phyloP scores from a whole-genome alignment of 768 basidiomycete species.

The Boletus sp. region DNA sequence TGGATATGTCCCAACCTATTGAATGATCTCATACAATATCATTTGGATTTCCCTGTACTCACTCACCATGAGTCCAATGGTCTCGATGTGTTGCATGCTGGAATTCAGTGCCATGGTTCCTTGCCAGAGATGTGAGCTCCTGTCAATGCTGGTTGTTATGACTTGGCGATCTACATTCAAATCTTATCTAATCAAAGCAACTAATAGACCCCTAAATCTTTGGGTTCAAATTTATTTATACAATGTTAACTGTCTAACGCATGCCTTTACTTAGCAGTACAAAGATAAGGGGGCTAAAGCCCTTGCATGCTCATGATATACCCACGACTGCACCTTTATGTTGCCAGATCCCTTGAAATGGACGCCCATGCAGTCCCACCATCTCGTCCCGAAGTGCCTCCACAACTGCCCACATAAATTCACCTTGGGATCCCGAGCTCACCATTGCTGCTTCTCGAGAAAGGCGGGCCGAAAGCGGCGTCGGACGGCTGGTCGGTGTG shows the following conservation, averaged over 20 bases:
- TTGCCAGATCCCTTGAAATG: conserved; percentile 9
- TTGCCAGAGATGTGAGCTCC: background rate
- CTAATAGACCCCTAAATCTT: too few relatives aligned
- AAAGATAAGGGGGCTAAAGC: too few relatives aligned
- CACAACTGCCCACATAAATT: conserved; percentile 26
- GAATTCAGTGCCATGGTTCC: background rate
- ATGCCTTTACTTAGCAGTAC: too few relatives aligned
- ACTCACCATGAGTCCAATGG: background rate
- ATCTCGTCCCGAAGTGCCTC: conserved; percentile 11
- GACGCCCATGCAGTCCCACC: conserved; percentile 14
- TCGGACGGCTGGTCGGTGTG: conserved; percentile 17
- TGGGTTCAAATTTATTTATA: too few relatives aligned
- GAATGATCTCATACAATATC: background rate
- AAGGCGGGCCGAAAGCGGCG: conserved; percentile 51
- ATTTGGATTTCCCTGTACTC: background rate
- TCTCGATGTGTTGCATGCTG: background rate
- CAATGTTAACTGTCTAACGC: too few relatives aligned
- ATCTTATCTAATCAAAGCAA: background rate
- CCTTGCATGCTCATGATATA: too few relatives aligned
- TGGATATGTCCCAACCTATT: background rate
- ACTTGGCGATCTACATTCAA: too few relatives aligned
- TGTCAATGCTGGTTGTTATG: background rate
- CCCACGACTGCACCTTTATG: too few relatives aligned
- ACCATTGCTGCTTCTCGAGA: conserved; percentile 51
- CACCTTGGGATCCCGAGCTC: conserved; percentile 38